These are phyloP conservation scores for Trametes cinnabarina DNA, from an alignment of 768 basidiomycete species.

Conservation along the genomic window DNA sequence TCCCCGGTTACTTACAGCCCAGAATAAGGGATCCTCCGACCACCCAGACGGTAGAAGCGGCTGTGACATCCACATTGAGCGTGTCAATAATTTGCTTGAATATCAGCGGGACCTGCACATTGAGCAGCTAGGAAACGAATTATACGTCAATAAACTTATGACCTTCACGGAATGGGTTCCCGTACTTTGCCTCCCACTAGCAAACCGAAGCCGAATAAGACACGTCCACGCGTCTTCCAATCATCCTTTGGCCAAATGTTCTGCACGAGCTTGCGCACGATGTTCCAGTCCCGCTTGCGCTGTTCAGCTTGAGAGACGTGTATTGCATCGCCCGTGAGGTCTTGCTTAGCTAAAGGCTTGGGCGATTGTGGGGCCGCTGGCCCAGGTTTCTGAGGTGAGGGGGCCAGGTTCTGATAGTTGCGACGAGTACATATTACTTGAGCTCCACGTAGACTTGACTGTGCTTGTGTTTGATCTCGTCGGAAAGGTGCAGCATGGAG, in stretches of 20 bases:
- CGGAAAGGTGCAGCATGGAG: not conserved
- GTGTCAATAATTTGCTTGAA: conserved; percentile 92
- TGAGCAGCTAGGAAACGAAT: conserved; percentile 56
- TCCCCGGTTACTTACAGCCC: conserved; percentile 68
- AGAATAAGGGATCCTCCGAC: conserved; percentile 87
- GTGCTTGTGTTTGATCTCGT: no score
- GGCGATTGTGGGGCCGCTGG: not conserved
- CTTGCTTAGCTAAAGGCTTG: conserved; percentile 6
- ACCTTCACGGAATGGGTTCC: not conserved
- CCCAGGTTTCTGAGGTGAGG: conserved; percentile 1
- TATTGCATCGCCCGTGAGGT: conserved; percentile 8
- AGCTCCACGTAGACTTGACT: not conserved
- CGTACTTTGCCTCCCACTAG: conserved; percentile 84
- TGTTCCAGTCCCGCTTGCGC: conserved; percentile 80
- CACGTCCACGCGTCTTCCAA: conserved; percentile 77
- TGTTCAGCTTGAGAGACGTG: conserved; percentile 41
- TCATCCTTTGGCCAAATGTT: conserved; percentile 94
- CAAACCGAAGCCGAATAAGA: conserved; percentile 77
- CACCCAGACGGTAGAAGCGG: conserved; percentile 80
- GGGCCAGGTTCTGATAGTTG: conserved; percentile 4
- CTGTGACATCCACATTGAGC: conserved; percentile 78
- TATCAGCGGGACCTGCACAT: conserved; percentile 96
- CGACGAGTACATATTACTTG: not conserved
- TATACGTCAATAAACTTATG: not conserved
- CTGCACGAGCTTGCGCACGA: conserved; percentile 74